Base-by-base conservation (phyloP, 768 basidiomycete genomes). In the Macrolepiota dolichaula region DNA sequence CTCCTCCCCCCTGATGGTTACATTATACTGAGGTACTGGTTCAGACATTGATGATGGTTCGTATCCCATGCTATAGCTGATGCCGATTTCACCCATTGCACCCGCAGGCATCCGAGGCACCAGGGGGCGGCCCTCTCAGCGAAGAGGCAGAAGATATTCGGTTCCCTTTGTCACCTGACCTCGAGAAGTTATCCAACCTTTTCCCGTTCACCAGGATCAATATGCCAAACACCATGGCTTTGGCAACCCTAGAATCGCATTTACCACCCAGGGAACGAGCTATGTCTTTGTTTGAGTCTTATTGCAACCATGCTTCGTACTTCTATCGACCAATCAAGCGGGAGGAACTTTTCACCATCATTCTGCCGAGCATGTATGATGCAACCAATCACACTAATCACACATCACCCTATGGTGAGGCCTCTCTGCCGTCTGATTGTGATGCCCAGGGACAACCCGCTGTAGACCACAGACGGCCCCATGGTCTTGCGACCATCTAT, bases 401-500 rank as follows among this genome's bases (percentile, higher is more conserved):
- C 10, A 53, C 64, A 6, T 44, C 55, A 2, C 54, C 57, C n/a
- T 62, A 63, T 25, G 57, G 59, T 7, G 63, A 59, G 29, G 9
- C 51, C 15, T 13, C 51, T 35, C 36, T 35, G 27, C 9, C 6
- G 15, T 15, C 38, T 24, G 40, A 19, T 15, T 12, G 40, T 11
- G n/a, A 55, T 4, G 1, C n/a, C 15, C n/a, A 40, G 25, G 51
- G 25, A 24, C 36, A 38, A 46, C 36, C 15, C 40, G 19, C 22
- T 32, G 42, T 38, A 42, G 51, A 57, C 10, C 19, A 32, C 12
- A 29, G 46, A 46, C 52, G 50, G 12, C 74, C 81, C 1, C 89
- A 86, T 68, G 75, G 77, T 9, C 76, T 88, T 25, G 81, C 85
- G 0, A 77, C 79, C 36, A 61, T 84, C 27, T 88, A 77, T 70